These are phyloP conservation scores for Euptelea pleiosperma DNA, from an alignment of 164 flowering plant genomes.

Conservation along the genomic window DNA sequence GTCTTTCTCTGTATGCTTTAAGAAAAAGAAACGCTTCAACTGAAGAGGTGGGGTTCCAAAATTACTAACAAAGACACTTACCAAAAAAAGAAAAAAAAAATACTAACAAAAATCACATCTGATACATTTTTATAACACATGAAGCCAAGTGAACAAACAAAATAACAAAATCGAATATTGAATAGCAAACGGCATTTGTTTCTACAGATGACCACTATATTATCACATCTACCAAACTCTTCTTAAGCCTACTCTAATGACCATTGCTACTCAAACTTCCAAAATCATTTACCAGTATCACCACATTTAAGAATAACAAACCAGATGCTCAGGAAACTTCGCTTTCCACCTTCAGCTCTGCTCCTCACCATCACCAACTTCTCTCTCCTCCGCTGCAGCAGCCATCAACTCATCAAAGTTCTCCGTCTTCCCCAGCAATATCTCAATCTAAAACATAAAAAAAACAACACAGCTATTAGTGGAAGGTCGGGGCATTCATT, in stretches of 20 bases:
- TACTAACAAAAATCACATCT: neutral
- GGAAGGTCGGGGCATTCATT: neutral
- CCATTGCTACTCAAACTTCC: neutral
- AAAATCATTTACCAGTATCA: slow-evolving; percentile 1
- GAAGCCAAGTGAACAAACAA: neutral
- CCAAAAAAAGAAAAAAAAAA: too few relatives aligned
- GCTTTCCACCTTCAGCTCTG: slow-evolving; percentile 37
- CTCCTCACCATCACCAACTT: slow-evolving; percentile 45
- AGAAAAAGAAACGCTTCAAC: too few relatives aligned
- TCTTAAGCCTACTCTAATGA: neutral
- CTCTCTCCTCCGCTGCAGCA: slow-evolving; percentile 53
- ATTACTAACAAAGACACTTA: too few relatives aligned
- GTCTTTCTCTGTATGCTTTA: too few relatives aligned
- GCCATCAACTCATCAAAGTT: slow-evolving; percentile 91
- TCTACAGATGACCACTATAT: slow-evolving; percentile 10
- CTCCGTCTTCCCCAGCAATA: slow-evolving; percentile 68
- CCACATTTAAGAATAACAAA: neutral
- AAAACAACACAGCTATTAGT: neutral
- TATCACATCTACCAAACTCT: slow-evolving; percentile 7
- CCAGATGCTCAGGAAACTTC: neutral
- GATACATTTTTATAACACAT: neutral
- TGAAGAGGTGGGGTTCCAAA: too few relatives aligned
- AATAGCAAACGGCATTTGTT: slow-evolving; percentile 10
- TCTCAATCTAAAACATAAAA: slow-evolving; percentile 65
- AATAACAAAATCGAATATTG: slow-evolving; percentile 11